A percentile compares a stretch with the other conserved stretches of the same genome.
Evolutionary conservation across 2,329 filamentous ascomycete species (phyloP).

Genomic region (Fusarium pseudonygamai): DNA sequence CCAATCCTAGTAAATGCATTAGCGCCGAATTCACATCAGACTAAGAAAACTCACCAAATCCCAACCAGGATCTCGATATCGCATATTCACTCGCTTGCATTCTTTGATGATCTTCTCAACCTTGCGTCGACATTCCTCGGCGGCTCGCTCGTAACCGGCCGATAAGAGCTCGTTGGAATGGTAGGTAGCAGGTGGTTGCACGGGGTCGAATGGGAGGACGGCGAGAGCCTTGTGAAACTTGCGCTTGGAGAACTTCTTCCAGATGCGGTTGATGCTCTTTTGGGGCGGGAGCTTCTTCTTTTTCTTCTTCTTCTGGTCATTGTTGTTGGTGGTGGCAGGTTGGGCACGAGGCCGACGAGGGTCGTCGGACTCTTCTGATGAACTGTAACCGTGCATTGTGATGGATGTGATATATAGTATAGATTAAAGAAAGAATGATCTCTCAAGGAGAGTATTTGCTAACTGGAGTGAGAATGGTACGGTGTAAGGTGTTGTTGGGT

Average conservation of each 20-base stretch:
- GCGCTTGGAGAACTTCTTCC: slow-evolving; percentile 67
- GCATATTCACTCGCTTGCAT: slow-evolving; percentile 79
- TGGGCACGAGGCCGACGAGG: slow-evolving; percentile 50
- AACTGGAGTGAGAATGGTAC: neutral
- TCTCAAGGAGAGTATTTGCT: neutral
- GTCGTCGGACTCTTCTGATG: slow-evolving; percentile 61
- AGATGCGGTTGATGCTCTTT: slow-evolving; percentile 72
- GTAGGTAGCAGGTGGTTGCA: slow-evolving; percentile 58
- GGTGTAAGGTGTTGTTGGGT: neutral
- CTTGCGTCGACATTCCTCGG: slow-evolving; percentile 69
- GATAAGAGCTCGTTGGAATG: slow-evolving; percentile 68
- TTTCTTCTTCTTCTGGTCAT: slow-evolving; percentile 60
- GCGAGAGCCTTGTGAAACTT: slow-evolving; percentile 73
- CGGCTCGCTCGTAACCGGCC: slow-evolving; percentile 70
- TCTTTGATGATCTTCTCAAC: slow-evolving; percentile 69
- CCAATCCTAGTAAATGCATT: slow-evolving; percentile 60
- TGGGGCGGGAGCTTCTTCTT: slow-evolving; percentile 67
- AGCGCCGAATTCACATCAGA: neutral
- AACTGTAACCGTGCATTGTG: slow-evolving; percentile 59
- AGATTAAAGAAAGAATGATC: neutral
- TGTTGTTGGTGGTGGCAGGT: slow-evolving; percentile 47
- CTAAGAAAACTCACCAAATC: slow-evolving; percentile 58
- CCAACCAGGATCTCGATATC: slow-evolving; percentile 75
- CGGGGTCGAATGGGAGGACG: slow-evolving; percentile 72
- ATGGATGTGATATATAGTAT: neutral